Percentiles rank a stretch among this genome's conserved stretches.
phyloP scores from a whole-genome alignment of 2,329 filamentous ascomycete genomes.

The Colletotrichum sp. region DNA sequence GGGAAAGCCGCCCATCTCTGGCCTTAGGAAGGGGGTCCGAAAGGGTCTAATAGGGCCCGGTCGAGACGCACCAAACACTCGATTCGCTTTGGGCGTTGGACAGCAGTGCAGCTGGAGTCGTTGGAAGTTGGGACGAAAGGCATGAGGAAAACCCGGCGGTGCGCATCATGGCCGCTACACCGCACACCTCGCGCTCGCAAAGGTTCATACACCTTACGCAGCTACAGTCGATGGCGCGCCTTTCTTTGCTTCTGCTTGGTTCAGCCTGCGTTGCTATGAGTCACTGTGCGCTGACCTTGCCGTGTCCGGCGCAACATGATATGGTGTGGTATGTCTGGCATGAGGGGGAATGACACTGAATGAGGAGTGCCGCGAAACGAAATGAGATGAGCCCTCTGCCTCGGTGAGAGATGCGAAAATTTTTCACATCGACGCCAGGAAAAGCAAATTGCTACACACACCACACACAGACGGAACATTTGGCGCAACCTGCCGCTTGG shows the following conservation, averaged over 20 bases:
- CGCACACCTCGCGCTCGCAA: neutral
- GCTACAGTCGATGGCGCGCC: neutral
- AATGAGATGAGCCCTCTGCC: conserved; percentile 1
- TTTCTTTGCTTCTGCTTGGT: neutral
- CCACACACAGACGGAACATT: neutral
- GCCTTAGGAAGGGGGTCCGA: conserved; percentile 20
- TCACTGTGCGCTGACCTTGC: conserved; percentile 12
- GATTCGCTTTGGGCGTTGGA: conserved; percentile 24
- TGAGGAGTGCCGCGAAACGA: conserved; percentile 7
- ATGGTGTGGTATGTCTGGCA: conserved; percentile 4
- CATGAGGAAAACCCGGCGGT: neutral
- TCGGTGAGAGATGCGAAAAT: conserved; percentile 18
- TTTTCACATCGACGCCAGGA: conserved; percentile 14
- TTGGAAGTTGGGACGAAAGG: conserved; percentile 17
- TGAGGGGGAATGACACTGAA: conserved; percentile 7
- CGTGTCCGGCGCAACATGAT: neutral
- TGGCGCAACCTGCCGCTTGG: conserved; percentile 13
- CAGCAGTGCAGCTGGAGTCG: conserved; percentile 22
- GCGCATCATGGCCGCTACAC: neutral
- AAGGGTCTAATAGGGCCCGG: conserved; percentile 29
- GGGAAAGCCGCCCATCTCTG: neutral
- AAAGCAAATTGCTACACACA: conserved; percentile 18
- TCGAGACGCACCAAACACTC: conserved; percentile 30
- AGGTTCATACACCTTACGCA: neutral
- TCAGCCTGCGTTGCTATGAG: neutral